Percentiles rank a stretch among this genome's conserved stretches.
Conservation (phyloP, 108 stramenopile species). For the Conticribra weissflogii region DNA sequence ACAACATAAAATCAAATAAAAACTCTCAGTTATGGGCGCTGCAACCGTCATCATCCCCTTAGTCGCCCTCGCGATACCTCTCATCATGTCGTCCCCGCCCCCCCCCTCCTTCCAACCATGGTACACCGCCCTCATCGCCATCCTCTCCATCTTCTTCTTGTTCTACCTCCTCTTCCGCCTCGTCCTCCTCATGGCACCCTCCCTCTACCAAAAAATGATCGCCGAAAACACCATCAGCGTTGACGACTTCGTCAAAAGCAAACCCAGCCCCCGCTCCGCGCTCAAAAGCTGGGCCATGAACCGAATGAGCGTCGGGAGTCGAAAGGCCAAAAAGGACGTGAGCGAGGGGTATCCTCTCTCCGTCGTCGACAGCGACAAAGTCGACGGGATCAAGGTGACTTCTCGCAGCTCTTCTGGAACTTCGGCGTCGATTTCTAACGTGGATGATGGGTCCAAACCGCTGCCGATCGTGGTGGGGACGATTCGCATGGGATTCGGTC, state of each 20-base stretch:
- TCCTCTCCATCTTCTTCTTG: conserved; percentile 16
- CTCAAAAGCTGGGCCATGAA: conserved; percentile 46
- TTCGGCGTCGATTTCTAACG: conserved; percentile 2
- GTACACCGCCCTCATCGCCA: conserved; percentile 31
- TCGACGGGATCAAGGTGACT: conserved; percentile 43
- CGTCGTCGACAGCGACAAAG: conserved; percentile 37
- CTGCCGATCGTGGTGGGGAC: conserved; percentile 85
- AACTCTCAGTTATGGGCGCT: neutral
- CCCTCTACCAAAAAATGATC: conserved; percentile 38
- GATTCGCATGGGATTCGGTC: conserved; percentile 96
- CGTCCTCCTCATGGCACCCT: conserved; percentile 37
- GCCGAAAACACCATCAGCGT: conserved; percentile 48
- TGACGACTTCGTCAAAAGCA: conserved; percentile 48
- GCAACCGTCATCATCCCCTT: neutral
- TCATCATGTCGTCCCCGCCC: neutral
- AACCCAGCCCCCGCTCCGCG: conserved; percentile 37
- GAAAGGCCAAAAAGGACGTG: conserved; percentile 42
- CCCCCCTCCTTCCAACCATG: conserved; percentile 20
- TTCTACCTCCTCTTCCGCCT: conserved; percentile 41
- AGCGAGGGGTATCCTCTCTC: conserved; percentile 32
- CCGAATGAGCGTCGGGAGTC: conserved; percentile 37
- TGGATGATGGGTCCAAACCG: conserved; percentile 31
- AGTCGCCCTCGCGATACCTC: neutral
- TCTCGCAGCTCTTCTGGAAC: conserved; percentile 33
- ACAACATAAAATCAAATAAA: too few relatives aligned